Conservation (phyloP, 306 rosid genomes). For the Nissolia schottii region DNA sequence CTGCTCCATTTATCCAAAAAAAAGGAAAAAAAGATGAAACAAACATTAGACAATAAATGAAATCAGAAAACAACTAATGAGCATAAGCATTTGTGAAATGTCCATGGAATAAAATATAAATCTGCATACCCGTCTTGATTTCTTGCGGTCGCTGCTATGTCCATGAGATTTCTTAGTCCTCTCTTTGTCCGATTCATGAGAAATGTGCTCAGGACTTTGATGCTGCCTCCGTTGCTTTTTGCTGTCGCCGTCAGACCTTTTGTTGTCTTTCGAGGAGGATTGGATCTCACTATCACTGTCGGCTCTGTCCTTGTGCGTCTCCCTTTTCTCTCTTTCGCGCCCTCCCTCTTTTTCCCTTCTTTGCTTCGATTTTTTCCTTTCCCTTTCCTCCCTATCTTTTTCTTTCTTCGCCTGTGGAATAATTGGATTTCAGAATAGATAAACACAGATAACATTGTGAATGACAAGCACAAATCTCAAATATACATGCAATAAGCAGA, state of each 20-base stretch:
- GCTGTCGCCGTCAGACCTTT: conserved; percentile 45
- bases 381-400: conserved; percentile 80
- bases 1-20: conserved; percentile 36
- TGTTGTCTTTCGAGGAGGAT: conserved; percentile 48
- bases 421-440: conserved; percentile 8
- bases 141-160: conserved; percentile 65
- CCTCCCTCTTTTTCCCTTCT: conserved; percentile 70
- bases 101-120: not conserved
- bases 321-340: conserved; percentile 64
- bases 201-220: conserved; percentile 54
- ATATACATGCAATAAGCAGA: conserved; percentile 14
- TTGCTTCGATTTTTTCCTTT: conserved; percentile 61
- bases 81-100: not conserved
- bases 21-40: not conserved
- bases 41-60: conserved; percentile 6
- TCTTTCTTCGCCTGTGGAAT: conserved; percentile 71
- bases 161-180: conserved; percentile 64
- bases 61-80: not conserved
- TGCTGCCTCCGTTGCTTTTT: conserved; percentile 62
- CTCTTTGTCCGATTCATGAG: conserved; percentile 57
- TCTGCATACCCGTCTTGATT: conserved; percentile 62
- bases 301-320: conserved; percentile 47
- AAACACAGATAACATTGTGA: not conserved
- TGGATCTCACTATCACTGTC: conserved; percentile 59
- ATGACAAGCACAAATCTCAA: conserved; percentile 19